Conservation (phyloP, 495 filamentous ascomycete genomes). For the Aspergillus campestris region DNA sequence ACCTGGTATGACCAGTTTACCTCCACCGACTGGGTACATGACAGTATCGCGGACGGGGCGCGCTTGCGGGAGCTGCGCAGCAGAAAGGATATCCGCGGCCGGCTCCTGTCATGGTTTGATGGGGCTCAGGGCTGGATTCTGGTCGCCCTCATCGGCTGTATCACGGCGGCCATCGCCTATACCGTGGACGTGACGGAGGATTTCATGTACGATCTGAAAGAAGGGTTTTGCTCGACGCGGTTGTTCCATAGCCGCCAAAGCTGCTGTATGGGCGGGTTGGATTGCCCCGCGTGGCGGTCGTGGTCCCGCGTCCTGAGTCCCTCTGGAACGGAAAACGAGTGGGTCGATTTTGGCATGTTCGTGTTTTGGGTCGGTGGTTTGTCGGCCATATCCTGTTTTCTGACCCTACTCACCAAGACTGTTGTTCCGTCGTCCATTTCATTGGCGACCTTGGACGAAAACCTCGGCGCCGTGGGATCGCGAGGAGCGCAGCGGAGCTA, state of each 20-base stretch:
- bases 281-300: slow-evolving; percentile 63
- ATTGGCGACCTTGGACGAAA: slow-evolving; percentile 82
- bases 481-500: slow-evolving; percentile 35
- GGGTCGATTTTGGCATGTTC: slow-evolving; percentile 71
- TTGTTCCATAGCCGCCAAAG: slow-evolving; percentile 67
- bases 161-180: slow-evolving; percentile 82
- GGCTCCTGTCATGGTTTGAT: slow-evolving; percentile 69
- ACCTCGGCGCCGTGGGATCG: slow-evolving; percentile 43
- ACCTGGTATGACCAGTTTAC: slow-evolving; percentile 99
- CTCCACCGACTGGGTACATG: slow-evolving; percentile 97
- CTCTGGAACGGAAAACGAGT: slow-evolving; percentile 43
- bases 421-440: slow-evolving; percentile 82
- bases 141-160: slow-evolving; percentile 80
- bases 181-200: slow-evolving; percentile 81
- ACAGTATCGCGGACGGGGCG: slow-evolving; percentile 90
- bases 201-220: slow-evolving; percentile 79
- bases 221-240: slow-evolving; percentile 67
- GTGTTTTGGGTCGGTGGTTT: slow-evolving; percentile 62
- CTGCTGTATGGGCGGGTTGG: slow-evolving; percentile 61
- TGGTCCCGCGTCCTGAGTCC: slow-evolving; percentile 63
- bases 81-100: slow-evolving; percentile 77
- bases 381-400: slow-evolving; percentile 61
- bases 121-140: slow-evolving; percentile 92
- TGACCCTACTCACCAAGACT: slow-evolving; percentile 84
- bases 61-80: slow-evolving; percentile 74